These are phyloP conservation scores for Paramicrosporidium saccamoebae DNA, from an alignment of 371 early-diverging fungal genomes.

Conservation along the genomic window DNA sequence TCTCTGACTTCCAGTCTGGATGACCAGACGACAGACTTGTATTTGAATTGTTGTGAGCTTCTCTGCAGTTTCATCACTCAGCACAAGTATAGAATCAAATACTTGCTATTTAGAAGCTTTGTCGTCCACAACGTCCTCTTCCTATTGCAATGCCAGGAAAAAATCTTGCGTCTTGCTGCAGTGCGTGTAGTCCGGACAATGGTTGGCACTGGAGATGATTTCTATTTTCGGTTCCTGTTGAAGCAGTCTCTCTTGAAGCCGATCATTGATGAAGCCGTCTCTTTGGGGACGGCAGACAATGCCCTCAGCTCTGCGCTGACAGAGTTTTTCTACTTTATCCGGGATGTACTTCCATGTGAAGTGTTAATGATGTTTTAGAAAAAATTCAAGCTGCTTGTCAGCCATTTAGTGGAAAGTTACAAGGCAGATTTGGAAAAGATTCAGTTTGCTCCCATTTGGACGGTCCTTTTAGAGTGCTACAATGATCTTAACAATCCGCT, in stretches of 20 bases:
- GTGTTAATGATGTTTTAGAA: slow-evolving; percentile 7
- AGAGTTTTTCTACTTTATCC: slow-evolving; percentile 42
- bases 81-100: slow-evolving; percentile 40
- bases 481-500: too few relatives aligned
- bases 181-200: slow-evolving; percentile 35
- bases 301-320: slow-evolving; percentile 52
- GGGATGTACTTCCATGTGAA: slow-evolving; percentile 10
- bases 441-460: too few relatives aligned
- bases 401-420: slow-evolving; percentile 27
- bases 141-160: slow-evolving; percentile 22
- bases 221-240: slow-evolving; percentile 25
- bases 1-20: too few relatives aligned
- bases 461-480: too few relatives aligned
- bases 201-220: slow-evolving; percentile 33
- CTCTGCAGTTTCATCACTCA: slow-evolving; percentile 21
- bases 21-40: too few relatives aligned
- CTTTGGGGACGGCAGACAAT: slow-evolving; percentile 29
- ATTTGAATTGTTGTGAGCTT: slow-evolving; percentile 27
- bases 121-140: slow-evolving; percentile 16
- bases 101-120: slow-evolving; percentile 20
- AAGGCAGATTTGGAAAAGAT: too few relatives aligned
- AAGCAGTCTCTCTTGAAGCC: slow-evolving; percentile 25
- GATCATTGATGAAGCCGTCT: slow-evolving; percentile 19
- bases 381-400: slow-evolving; percentile 22
- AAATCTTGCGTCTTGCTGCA: slow-evolving; percentile 35